These are phyloP conservation scores for Trichomonascaceae sp. DNA, from an alignment of 1,139 yeast species.

Conservation along the genomic window DNA sequence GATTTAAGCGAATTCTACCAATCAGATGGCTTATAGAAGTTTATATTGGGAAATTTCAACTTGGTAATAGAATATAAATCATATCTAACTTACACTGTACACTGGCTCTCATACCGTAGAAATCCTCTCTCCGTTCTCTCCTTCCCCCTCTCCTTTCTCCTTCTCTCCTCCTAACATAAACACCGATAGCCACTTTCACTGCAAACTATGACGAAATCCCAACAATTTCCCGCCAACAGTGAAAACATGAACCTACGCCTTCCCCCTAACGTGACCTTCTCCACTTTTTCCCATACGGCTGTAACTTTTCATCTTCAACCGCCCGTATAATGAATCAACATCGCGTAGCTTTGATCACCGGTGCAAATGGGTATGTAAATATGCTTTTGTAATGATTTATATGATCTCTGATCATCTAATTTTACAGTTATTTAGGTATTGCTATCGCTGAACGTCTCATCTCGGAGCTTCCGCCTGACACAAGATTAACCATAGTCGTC, in stretches of 20 bases:
- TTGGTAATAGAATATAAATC: too few relatives aligned
- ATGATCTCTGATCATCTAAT: conserved; percentile 2
- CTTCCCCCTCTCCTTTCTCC: too few relatives aligned
- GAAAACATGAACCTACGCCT: too few relatives aligned
- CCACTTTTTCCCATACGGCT: conserved; percentile 23
- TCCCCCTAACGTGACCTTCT: conserved; percentile 33
- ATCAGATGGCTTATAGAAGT: too few relatives aligned
- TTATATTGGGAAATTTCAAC: conserved; percentile 5
- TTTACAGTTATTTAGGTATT: conserved; percentile 66
- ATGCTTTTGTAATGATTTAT: background rate
- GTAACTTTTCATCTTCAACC: background rate
- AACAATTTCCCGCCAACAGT: too few relatives aligned
- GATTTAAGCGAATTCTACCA: too few relatives aligned
- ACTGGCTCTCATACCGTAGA: too few relatives aligned
- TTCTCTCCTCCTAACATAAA: too few relatives aligned
- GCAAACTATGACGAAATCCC: too few relatives aligned
- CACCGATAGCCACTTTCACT: too few relatives aligned
- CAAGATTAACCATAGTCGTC: conserved; percentile 67
- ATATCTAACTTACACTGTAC: too few relatives aligned
- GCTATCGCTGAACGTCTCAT: conserved; percentile 77
- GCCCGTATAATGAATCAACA: conserved; percentile 15
- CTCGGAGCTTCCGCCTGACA: conserved; percentile 47
- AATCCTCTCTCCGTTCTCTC: too few relatives aligned
- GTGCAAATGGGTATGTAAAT: conserved; percentile 47
- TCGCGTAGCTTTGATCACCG: conserved; percentile 52